Evolutionary conservation across 1,284 basidiomycete species (phyloP), one percentile per base, ranked within the genome.

Genomic region (Apiotrichum porosum): DNA sequence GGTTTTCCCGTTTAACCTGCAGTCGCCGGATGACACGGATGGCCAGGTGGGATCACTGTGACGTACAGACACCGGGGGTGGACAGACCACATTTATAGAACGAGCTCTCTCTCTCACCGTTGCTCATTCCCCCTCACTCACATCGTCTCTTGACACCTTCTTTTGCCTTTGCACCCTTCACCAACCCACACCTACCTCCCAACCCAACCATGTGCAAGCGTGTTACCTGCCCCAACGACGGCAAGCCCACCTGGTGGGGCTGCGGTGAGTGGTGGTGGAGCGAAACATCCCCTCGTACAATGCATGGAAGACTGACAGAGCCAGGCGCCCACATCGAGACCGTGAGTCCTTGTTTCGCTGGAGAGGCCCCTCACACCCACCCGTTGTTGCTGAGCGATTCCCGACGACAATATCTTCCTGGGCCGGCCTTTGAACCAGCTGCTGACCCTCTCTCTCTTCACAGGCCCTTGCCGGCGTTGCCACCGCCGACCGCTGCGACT

Each of bases 221-320:
- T 42, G 65, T 69, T 4, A 49, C 51, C 24, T 73, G 71, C 59
- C 69, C 71, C 4, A 73, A 73, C 51, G 69, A 72, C 46, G 66
- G 63, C 23, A 68, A 68, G 57, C 69, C 68, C 31, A 71, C 69
- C 37, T 73, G 71, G 71, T 73, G 69, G 69, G 71, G 71, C 45
- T 73, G 71, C 36, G 71, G 69, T 73, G 47, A 58, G 69, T 66
- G 12, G 2, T 28, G 26, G n/a, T n/a, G n/a, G n/a, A 41, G 18
- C n/a, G 3, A 17, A 21, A 9, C 34, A 18, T 4, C 10, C 36
- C 6, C 12, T 4, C n/a, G n/a, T n/a, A n/a, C n/a, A n/a, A n/a
- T n/a, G n/a, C n/a, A n/a, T n/a, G n/a, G n/a, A n/a, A n/a, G n/a
- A n/a, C n/a, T n/a, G n/a, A n/a, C n/a, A n/a, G n/a, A n/a, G n/a